Evolutionary conservation across 1,139 yeast genomes (phyloP), one percentile per base, ranked within the genome.

Genomic region (Sugiyamaella grinbergsii): DNA sequence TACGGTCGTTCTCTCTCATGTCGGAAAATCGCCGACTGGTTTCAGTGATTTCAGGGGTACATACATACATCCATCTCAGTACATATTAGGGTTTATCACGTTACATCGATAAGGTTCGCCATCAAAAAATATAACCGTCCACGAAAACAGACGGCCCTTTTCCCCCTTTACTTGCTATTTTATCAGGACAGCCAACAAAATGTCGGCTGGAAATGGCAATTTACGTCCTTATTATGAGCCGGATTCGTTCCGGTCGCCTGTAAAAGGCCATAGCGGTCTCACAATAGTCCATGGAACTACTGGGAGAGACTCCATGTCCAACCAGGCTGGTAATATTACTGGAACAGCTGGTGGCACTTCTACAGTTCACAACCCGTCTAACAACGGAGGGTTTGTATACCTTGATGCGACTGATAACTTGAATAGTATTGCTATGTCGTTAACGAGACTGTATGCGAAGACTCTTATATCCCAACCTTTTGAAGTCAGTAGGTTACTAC

Each of bases 401-500:
- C 44, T 55, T 16, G 57, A 58, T 42, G 50, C 53, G 5, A 45
- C 58, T 19, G 58, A 60, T 44, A 50, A 57, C 18, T 24, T 57
- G 18, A 46, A 52, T 18, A 51, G 56, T 23, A 80, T 59, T 68
- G 87, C 65, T 60, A 77, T 48, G 67, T 81, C 86, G 39, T 82
- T 88, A 60, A 64, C 82, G 45, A 80, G 81, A 58, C 83, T 82
- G 57, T 90, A 90, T 69, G 70, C 80, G 53, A 82, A 80, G 56
- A 80, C 83, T 46, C 66, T 88, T 34, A 66, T 85, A 20, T 80
- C 89, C 19, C 98, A 93, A 67, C 98, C 98, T 1, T 83, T 91
- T 67, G 97, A 93, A 62, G 85, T 88, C 29, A 82, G 88, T 4
- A 76, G 95, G 50, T 73, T 89, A 56, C 75, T 90, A 36, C 69